phyloP scores from a whole-genome alignment of 2,329 filamentous ascomycete genomes.

The Colletotrichum tabaci region DNA sequence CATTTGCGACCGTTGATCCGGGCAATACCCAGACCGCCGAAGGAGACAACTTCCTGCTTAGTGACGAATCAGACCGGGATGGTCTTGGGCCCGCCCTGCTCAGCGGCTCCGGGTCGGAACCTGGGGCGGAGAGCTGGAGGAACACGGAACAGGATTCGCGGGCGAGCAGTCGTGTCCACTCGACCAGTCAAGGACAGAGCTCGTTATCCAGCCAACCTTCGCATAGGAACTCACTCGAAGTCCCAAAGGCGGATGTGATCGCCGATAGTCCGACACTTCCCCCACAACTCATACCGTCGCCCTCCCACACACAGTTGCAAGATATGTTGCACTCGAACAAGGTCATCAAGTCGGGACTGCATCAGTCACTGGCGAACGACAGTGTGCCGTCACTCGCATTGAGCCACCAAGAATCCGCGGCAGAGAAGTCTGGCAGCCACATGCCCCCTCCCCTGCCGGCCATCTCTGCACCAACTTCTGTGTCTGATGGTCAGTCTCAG shows the following conservation, averaged over 20 bases:
- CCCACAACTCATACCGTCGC: slow-evolving; percentile 62
- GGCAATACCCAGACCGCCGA: slow-evolving; percentile 43
- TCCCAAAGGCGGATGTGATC: slow-evolving; percentile 51
- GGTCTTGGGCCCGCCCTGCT: slow-evolving; percentile 58
- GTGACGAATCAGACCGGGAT: slow-evolving; percentile 52
- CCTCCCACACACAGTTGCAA: slow-evolving; percentile 70
- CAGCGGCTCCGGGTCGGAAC: slow-evolving; percentile 52
- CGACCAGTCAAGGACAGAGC: slow-evolving; percentile 56
- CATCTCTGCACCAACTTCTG: slow-evolving; percentile 30
- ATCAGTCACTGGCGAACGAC: slow-evolving; percentile 70
- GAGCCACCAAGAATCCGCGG: slow-evolving; percentile 63
- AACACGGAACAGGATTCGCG: slow-evolving; percentile 64
- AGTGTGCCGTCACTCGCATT: slow-evolving; percentile 69
- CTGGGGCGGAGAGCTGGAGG: slow-evolving; percentile 64
- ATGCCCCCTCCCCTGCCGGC: slow-evolving; percentile 48
- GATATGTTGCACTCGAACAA: slow-evolving; percentile 75
- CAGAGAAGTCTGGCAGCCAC: slow-evolving; percentile 55
- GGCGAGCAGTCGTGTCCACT: slow-evolving; percentile 55
- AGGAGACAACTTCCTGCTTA: slow-evolving; percentile 42
- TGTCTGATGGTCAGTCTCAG: slow-evolving; percentile 54
- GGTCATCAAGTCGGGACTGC: slow-evolving; percentile 68
- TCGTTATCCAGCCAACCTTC: slow-evolving; percentile 70
- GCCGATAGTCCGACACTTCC: slow-evolving; percentile 76
- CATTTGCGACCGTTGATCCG: slow-evolving; percentile 40
- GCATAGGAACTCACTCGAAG: slow-evolving; percentile 57